A percentile compares a stretch with the other conserved stretches of the same genome.
These are phyloP conservation scores for Alloteropsis semialata DNA, from an alignment of 176 grass and related monocot genomes.

Conservation along the genomic window DNA sequence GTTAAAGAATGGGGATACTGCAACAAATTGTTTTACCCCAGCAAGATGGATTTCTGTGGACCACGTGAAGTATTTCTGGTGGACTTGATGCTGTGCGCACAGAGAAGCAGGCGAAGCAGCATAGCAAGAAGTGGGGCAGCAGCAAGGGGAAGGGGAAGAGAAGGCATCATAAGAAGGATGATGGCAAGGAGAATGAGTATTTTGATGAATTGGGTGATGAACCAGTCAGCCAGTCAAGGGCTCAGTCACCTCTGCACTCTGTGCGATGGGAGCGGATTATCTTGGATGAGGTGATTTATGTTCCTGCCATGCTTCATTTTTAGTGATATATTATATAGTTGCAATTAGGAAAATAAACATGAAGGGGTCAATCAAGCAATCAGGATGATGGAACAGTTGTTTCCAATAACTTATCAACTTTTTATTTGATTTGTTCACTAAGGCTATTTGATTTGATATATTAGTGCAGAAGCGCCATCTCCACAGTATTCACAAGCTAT, in stretches of 20 bases:
- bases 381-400: not conserved
- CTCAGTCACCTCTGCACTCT: slow-evolving; percentile 66
- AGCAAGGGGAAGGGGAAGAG: slow-evolving; percentile 23
- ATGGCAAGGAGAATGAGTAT: slow-evolving; percentile 6
- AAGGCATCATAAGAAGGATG: not conserved
- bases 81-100: slow-evolving; percentile 74
- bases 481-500: not conserved
- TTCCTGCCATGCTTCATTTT: not conserved
- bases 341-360: too few relatives aligned
- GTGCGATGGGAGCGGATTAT: slow-evolving; percentile 89
- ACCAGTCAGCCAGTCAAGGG: slow-evolving; percentile 5
- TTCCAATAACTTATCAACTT: not conserved
- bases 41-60: slow-evolving; percentile 48
- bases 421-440: not conserved
- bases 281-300: slow-evolving; percentile 83
- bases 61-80: slow-evolving; percentile 70
- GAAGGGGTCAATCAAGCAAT: not conserved
- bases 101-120: slow-evolving; percentile 77
- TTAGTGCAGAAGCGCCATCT: not conserved
- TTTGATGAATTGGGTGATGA: slow-evolving; percentile 1
- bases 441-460: too few relatives aligned
- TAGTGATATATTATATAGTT: not conserved
- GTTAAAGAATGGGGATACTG: slow-evolving; percentile 47
- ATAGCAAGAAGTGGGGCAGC: slow-evolving; percentile 47
- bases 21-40: slow-evolving; percentile 37